A percentile compares a stretch with the other conserved stretches of the same genome.
phyloP scores from a whole-genome alignment of 352 stramenopile genomes.

The Phytophthora megakarya region DNA sequence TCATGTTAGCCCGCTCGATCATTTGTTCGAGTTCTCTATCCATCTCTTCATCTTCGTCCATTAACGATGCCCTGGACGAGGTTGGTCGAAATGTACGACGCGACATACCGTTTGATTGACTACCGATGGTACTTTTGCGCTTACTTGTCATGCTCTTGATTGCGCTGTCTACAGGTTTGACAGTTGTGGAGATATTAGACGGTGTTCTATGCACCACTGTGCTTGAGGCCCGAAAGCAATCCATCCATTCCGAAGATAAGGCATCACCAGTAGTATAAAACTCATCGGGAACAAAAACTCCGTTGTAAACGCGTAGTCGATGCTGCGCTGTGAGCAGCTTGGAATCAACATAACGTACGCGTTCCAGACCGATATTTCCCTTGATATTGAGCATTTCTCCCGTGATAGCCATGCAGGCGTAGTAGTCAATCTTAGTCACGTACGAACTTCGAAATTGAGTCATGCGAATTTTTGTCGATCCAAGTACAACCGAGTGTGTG shows the following conservation, averaged over 20 bases:
- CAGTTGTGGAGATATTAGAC: background rate
- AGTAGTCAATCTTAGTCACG: conserved; percentile 86
- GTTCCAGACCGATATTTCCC: conserved; percentile 79
- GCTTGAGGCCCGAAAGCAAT: conserved; percentile 59
- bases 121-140: conserved; percentile 2
- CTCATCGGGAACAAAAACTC: conserved; percentile 74
- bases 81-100: conserved; percentile 13
- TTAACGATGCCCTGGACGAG: conserved; percentile 44
- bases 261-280: conserved; percentile 67
- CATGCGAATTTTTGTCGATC: conserved; percentile 78
- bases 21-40: conserved; percentile 73
- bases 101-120: background rate
- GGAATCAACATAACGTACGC: conserved; percentile 73
- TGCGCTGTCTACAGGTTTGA: background rate
- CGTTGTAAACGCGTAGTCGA: conserved; percentile 65
- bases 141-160: background rate
- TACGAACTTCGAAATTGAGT: conserved; percentile 84
- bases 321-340: conserved; percentile 69
- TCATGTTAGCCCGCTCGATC: conserved; percentile 53
- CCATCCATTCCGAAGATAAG: conserved; percentile 82
- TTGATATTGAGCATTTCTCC: conserved; percentile 88
- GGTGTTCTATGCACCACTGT: conserved; percentile 21
- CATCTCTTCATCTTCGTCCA: conserved; percentile 65
- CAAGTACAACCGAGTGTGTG: conserved; percentile 58
- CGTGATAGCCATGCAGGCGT: conserved; percentile 78